phyloP scores from a whole-genome alignment of 192 early-diverging fungal species.

The Backusella tuberculispora region DNA sequence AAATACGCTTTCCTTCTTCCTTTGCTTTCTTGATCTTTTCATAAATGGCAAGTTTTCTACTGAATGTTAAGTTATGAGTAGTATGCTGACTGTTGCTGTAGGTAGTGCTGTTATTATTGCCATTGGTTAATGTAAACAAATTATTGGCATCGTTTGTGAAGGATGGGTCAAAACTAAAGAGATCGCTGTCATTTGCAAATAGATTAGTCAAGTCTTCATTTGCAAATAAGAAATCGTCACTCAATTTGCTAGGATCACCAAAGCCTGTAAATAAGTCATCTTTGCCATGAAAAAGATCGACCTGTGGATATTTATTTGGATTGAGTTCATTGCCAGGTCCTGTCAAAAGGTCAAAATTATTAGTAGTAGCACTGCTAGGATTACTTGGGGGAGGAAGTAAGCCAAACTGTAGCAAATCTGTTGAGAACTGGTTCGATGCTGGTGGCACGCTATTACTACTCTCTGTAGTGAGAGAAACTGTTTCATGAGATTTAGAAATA shows the following conservation, averaged over 20 bases:
- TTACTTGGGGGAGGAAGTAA: neutral
- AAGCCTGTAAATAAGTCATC: conserved; percentile 2
- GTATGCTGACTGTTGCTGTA: neutral
- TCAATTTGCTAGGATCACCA: neutral
- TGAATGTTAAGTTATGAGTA: neutral
- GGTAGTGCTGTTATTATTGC: neutral
- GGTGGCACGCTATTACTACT: neutral
- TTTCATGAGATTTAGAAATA: conserved; percentile 15
- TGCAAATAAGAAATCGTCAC: conserved; percentile 2
- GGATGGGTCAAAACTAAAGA: conserved; percentile 18
- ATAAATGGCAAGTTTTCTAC: neutral
- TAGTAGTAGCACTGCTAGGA: neutral
- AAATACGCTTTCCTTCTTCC: neutral
- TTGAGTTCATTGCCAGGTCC: neutral
- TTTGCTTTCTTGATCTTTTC: neutral
- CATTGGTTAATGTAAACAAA: neutral
- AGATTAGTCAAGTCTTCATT: conserved; percentile 15
- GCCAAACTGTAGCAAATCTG: neutral
- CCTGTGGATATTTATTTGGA: neutral
- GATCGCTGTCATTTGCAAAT: conserved; percentile 16
- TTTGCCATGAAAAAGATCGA: conserved; percentile 22
- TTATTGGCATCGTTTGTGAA: neutral
- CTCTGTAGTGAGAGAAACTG: neutral
- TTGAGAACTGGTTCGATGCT: neutral
- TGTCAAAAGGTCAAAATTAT: neutral